phyloP scores from a whole-genome alignment of 768 basidiomycete species.

The Phanerochaete sordida region DNA sequence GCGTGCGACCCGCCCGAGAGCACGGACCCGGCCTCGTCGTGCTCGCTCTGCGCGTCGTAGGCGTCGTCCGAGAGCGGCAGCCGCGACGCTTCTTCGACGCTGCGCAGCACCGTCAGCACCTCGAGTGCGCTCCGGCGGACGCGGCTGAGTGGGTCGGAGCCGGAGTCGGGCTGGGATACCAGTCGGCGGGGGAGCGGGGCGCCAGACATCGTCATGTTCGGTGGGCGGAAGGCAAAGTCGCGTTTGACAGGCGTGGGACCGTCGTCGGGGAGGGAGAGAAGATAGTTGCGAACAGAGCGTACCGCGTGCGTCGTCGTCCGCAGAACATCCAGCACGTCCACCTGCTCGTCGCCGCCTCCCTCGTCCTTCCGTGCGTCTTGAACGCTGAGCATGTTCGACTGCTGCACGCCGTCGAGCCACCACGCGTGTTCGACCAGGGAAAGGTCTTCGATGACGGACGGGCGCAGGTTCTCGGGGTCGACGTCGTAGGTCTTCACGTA shows the following conservation, averaged over 20 bases:
- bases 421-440: constrained; percentile 59
- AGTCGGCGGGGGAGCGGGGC: constrained; percentile 36
- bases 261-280: constrained; percentile 79
- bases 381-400: neutral
- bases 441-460: constrained; percentile 76
- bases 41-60: constrained; percentile 80
- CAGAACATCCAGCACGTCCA: constrained; percentile 68
- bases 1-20: constrained; percentile 16
- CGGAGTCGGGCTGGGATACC: constrained; percentile 29
- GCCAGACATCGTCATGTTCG: constrained; percentile 6
- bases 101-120: constrained; percentile 74
- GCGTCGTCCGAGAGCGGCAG: constrained; percentile 76
- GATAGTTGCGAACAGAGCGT: constrained; percentile 79
- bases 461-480: constrained; percentile 74
- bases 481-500: constrained; percentile 65
- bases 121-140: constrained; percentile 81
- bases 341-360: constrained; percentile 10
- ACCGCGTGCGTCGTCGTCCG: constrained; percentile 80
- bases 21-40: constrained; percentile 40
- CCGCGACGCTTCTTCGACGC: constrained; percentile 75
- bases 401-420: constrained; percentile 37
- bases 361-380: neutral
- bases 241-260: constrained; percentile 35
- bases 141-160: constrained; percentile 57
- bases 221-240: constrained; percentile 48